Evolutionary conservation across 129 eudicot genomes (phyloP).

Genomic region (Escallonia herrerae): DNA sequence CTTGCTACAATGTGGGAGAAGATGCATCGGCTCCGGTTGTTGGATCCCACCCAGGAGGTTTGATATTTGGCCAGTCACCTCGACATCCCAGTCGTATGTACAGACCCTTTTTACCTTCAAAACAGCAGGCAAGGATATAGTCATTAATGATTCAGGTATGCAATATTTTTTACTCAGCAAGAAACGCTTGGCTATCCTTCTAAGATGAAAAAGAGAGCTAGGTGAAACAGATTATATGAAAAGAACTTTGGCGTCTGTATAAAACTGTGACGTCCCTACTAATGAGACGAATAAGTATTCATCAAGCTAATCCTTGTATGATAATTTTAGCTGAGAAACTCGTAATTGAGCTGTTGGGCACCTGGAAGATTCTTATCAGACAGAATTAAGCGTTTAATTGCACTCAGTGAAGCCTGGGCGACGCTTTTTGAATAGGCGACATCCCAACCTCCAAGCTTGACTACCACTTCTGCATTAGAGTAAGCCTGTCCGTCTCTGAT

Average conservation of each 20-base stretch:
- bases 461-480: slow-evolving; percentile 89
- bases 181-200: too few relatives aligned
- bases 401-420: slow-evolving; percentile 89
- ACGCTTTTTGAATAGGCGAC: slow-evolving; percentile 61
- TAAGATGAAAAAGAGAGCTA: too few relatives aligned
- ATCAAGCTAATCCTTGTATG: too few relatives aligned
- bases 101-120: slow-evolving; percentile 81
- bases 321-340: not conserved
- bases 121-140: not conserved
- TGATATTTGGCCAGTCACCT: slow-evolving; percentile 96
- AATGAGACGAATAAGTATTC: not conserved
- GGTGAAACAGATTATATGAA: too few relatives aligned
- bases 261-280: too few relatives aligned
- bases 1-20: slow-evolving; percentile 1
- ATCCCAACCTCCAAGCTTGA: slow-evolving; percentile 88
- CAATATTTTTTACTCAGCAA: too few relatives aligned
- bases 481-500: slow-evolving; percentile 59
- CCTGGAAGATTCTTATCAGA: slow-evolving; percentile 92
- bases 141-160: too few relatives aligned
- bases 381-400: slow-evolving; percentile 68
- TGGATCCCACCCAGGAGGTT: slow-evolving; percentile 95
- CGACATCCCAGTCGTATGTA: slow-evolving; percentile 89
- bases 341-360: not conserved
- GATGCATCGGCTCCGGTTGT: slow-evolving; percentile 29
- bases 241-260: too few relatives aligned